Base-by-base conservation (phyloP, 1,284 basidiomycete genomes). In the Erythrobasidium hasegawianum region DNA sequence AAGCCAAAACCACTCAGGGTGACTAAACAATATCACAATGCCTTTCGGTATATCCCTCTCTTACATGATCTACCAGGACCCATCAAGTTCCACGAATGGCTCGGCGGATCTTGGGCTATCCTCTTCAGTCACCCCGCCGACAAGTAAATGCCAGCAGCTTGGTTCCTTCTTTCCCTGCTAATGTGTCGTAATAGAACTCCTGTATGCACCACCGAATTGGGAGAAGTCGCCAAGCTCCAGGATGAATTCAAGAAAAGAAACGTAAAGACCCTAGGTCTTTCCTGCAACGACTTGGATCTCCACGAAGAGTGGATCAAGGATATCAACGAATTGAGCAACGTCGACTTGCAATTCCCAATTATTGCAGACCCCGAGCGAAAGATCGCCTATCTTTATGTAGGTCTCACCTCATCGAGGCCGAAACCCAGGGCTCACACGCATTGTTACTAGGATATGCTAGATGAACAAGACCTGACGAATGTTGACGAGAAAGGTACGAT, bases 401-500 rank as follows among this genome's bases (percentile, higher is more conserved):
- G 59, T 24, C 14, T 49, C 9, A 26, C 45, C 7, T 59, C 14
- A 5, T 54, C n/a, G 33, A 22, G 33, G 20, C n/a, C 10, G 2
- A 11, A 24, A 69, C n/a, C n/a, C n/a, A n/a, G n/a, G n/a, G n/a
- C n/a, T n/a, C n/a, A n/a, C n/a, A n/a, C n/a, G n/a, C n/a, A n/a
- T n/a, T n/a, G n/a, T n/a, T n/a, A n/a, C n/a, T 94, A 93, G 76
- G 91, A 93, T 78, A 98, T 98, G 96, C 83, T 98, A 69, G 95
- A 98, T 78, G 83, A 88, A 72, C 89, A 95, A 77, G 92, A 96
- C 78, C 84, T 89, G 57, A 95, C 93, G 68, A 99, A 98, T 81
- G 85, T 88, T 64, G 96, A 99, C 78, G 83, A 83, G 59, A 95
- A 95, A 81, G 43, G 33, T 33, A 33, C 4, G 4, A 11, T n/a